Evolutionary conservation across 768 basidiomycete species (phyloP).

Genomic region (Boletus insuetus): DNA sequence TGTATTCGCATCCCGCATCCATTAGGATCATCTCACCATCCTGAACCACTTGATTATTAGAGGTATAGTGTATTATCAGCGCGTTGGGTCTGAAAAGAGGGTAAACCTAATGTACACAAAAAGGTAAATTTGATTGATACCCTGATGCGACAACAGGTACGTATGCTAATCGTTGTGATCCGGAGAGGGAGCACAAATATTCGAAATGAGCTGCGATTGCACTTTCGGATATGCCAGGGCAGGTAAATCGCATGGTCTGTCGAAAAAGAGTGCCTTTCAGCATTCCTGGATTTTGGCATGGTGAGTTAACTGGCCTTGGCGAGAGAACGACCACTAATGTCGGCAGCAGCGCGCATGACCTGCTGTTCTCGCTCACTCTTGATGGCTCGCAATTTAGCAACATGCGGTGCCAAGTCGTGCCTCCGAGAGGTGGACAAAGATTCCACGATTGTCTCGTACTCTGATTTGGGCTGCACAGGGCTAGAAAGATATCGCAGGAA

Average conservation of each 20-base stretch:
- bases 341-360: slow-evolving; percentile 82
- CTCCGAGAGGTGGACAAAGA: slow-evolving; percentile 46
- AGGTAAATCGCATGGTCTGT: slow-evolving; percentile 81
- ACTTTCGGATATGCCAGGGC: slow-evolving; percentile 55
- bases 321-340: slow-evolving; percentile 83
- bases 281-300: neutral
- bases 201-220: slow-evolving; percentile 82
- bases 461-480: slow-evolving; percentile 30
- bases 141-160: slow-evolving; percentile 97
- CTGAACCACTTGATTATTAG: slow-evolving; percentile 77
- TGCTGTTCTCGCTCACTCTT: slow-evolving; percentile 78
- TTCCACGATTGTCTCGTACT: slow-evolving; percentile 57
- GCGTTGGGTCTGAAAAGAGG: slow-evolving; percentile 64
- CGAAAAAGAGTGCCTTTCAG: neutral
- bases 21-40: slow-evolving; percentile 77
- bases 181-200: slow-evolving; percentile 75
- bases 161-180: slow-evolving; percentile 89
- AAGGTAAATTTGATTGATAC: slow-evolving; percentile 35
- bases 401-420: slow-evolving; percentile 58
- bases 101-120: neutral
- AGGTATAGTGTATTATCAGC: slow-evolving; percentile 91
- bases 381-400: slow-evolving; percentile 69
- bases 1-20: slow-evolving; percentile 92
- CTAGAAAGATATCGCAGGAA: slow-evolving; percentile 51
- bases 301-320: slow-evolving; percentile 56